phyloP scores from a whole-genome alignment of 345 rosid genomes.

The Nephelium lappaceum region DNA sequence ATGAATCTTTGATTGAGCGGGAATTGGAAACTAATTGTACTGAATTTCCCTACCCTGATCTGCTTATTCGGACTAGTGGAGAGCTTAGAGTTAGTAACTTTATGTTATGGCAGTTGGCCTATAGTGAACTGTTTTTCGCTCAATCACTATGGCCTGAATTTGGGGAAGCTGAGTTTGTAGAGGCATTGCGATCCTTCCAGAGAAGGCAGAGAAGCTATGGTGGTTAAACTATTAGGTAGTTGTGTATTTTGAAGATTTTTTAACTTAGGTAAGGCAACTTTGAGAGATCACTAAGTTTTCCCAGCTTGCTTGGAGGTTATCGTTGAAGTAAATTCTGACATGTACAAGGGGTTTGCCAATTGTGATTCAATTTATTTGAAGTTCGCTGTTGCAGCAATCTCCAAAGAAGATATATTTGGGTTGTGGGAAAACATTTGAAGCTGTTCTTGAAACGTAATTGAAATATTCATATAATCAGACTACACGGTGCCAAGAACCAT shows the following conservation, averaged over 20 bases:
- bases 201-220: slow-evolving; percentile 23
- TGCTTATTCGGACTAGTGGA: slow-evolving; percentile 30
- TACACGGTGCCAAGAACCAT: not conserved
- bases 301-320: not conserved
- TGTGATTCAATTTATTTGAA: not conserved
- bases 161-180: slow-evolving; percentile 35
- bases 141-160: slow-evolving; percentile 31
- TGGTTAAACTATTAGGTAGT: not conserved
- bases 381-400: not conserved
- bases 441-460: not conserved
- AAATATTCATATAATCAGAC: not conserved
- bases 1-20: slow-evolving; percentile 23
- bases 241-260: no score
- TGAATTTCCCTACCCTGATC: slow-evolving; percentile 24
- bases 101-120: slow-evolving; percentile 36
- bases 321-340: slow-evolving; percentile 7
- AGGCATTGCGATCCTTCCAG: slow-evolving; percentile 33
- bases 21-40: slow-evolving; percentile 30
- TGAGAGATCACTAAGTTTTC: not conserved
- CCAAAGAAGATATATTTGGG: not conserved
- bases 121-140: slow-evolving; percentile 32
- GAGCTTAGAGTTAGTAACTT: slow-evolving; percentile 35
- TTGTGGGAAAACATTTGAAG: not conserved
- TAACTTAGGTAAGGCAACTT: not conserved
- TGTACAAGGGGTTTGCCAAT: not conserved